Evolutionary conservation across 495 filamentous ascomycete species (phyloP), one percentile per base, ranked within the genome.

Genomic region (Neurospora africana): DNA sequence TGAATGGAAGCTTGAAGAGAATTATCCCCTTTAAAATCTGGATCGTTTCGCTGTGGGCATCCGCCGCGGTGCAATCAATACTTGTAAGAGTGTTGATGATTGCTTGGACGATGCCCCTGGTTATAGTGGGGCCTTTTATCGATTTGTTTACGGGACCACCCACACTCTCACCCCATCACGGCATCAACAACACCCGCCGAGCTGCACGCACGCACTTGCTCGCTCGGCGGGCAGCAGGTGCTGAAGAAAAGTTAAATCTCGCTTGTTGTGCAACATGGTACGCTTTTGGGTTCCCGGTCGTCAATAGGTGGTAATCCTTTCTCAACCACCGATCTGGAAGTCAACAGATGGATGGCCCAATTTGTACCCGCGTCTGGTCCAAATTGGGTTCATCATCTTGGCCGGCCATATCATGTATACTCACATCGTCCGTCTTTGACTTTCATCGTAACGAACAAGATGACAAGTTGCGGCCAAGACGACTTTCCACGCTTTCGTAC

Each of bases 301-400:
- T 27, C 47, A 58, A 27, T 27, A 27, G 44, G 44, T 23, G 11
- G 27, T n/a, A 70, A 21, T 5, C 30, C 6, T 70, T 41, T 33
- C 17, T 61, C 53, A 61, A 61, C 53, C 53, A 61, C 53, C 53
- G 47, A 58, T 30, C 23, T 58, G 47, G 47, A 58, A 58, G 23
- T 30, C 15, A 33, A 37, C 38, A n/a, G n/a, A 33, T 40, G 11
- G 19, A 17, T 65, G 30, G 30, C 11, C 30, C 39, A 72, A 72
- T 74, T 61, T 74, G 75, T 76, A 73, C 75, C 73, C 74, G 75
- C 75, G 27, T 74, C 21, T 44, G 41, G n/a, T 19, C 74, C 15
- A 35, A 65, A 33, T 65, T 33, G 53, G 23, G 11, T 61, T 17
- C 5, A 30, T 65, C 53, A 65, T 30, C 44, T n/a, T 43, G 41